phyloP scores from a whole-genome alignment of 805 yeast species.

The Sugiyamaella marilandica region DNA sequence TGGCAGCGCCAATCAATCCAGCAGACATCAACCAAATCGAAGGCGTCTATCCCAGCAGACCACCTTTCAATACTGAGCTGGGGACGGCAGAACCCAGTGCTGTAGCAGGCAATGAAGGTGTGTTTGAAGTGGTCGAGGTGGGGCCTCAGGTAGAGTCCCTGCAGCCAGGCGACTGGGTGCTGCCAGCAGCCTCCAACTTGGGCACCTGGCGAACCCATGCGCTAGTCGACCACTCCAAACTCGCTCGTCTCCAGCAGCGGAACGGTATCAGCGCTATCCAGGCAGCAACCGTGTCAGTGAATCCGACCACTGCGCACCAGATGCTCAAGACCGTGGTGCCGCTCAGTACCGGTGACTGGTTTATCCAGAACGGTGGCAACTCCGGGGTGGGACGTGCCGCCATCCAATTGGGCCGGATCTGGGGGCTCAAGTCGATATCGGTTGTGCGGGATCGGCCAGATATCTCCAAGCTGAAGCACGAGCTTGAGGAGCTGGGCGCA shows the following conservation, averaged over 20 bases:
- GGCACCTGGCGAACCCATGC: slow-evolving; percentile 95
- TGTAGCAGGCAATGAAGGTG: slow-evolving; percentile 91
- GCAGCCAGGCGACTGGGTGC: slow-evolving; percentile 77
- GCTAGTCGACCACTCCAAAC: slow-evolving; percentile 45
- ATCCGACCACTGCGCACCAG: slow-evolving; percentile 89
- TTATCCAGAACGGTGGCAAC: slow-evolving; percentile 94
- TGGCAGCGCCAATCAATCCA: slow-evolving; percentile 87
- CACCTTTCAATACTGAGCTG: slow-evolving; percentile 47
- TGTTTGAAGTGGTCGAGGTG: slow-evolving; percentile 73
- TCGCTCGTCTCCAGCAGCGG: slow-evolving; percentile 25
- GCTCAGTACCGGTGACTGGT: slow-evolving; percentile 70
- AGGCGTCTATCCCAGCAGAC: slow-evolving; percentile 81
- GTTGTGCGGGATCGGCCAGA: slow-evolving; percentile 85
- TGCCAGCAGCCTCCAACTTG: slow-evolving; percentile 69
- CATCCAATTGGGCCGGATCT: slow-evolving; percentile 72
- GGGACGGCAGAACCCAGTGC: slow-evolving; percentile 60
- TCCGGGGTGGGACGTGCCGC: slow-evolving; percentile 93
- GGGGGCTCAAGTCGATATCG: slow-evolving; percentile 78
- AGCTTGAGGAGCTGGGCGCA: slow-evolving; percentile 68
- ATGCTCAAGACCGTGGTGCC: slow-evolving; percentile 69
- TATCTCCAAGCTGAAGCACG: slow-evolving; percentile 54
- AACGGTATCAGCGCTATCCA: slow-evolving; percentile 33
- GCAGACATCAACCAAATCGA: slow-evolving; percentile 82
- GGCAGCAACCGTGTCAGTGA: slow-evolving; percentile 88
- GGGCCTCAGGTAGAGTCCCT: slow-evolving; percentile 45